Conservation (phyloP, 2,329 filamentous ascomycete species). For the Monosporascus sp. region DNA sequence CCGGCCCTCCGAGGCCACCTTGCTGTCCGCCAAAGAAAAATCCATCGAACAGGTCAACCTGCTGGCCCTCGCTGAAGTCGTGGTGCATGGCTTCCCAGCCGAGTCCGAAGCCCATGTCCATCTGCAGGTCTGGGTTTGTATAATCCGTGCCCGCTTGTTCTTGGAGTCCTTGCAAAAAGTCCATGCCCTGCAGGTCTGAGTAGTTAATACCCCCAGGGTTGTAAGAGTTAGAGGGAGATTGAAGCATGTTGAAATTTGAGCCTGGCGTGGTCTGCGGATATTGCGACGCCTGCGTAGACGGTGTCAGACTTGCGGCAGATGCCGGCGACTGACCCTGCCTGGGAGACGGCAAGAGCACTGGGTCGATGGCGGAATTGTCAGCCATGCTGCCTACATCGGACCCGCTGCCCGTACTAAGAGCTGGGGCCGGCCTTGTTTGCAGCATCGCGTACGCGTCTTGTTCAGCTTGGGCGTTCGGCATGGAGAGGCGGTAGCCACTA, state of each 20-base stretch:
- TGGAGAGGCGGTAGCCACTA: constrained; percentile 22
- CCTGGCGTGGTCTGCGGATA: constrained; percentile 12
- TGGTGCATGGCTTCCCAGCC: constrained; percentile 59
- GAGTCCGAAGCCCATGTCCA: constrained; percentile 63
- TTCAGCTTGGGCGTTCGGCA: constrained; percentile 31
- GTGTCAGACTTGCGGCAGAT: constrained; percentile 27
- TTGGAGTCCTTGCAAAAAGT: constrained; percentile 46
- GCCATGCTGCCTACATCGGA: constrained; percentile 30
- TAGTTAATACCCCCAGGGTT: constrained; percentile 29
- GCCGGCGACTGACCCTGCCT: constrained; percentile 29
- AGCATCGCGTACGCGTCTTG: constrained; percentile 32
- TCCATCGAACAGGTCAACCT: constrained; percentile 64
- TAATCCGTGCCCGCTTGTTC: constrained; percentile 19
- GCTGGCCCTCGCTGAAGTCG: constrained; percentile 54
- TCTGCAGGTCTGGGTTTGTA: constrained; percentile 39
- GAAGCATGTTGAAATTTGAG: constrained; percentile 19
- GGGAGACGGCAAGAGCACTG: constrained; percentile 40
- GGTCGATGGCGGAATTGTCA: constrained; percentile 34
- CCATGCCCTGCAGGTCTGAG: constrained; percentile 46
- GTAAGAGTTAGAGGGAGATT: constrained; percentile 24
- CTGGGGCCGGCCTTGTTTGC: constrained; percentile 34
- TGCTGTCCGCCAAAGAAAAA: constrained; percentile 64
- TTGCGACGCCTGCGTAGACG: constrained; percentile 18
- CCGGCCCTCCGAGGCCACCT: constrained; percentile 17
- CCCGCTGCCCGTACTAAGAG: constrained; percentile 32